Percentiles rank a stretch among this genome's conserved stretches.
phyloP scores from a whole-genome alignment of 768 basidiomycete genomes.

The Tubosaeta sp. region DNA sequence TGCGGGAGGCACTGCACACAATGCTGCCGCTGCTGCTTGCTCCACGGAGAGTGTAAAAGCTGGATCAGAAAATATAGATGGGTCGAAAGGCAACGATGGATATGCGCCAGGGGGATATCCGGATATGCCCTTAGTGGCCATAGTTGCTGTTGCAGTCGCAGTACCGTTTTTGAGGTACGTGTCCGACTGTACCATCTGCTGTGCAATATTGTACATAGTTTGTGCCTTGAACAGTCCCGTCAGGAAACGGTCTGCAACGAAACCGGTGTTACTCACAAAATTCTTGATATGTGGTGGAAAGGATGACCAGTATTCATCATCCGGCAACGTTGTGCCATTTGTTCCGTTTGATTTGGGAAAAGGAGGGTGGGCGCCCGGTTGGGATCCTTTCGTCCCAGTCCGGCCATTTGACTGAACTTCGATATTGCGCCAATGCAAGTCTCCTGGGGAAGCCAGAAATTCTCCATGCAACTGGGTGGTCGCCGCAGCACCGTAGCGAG shows the following conservation, averaged over 20 bases:
- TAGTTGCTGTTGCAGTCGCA: conserved; percentile 27
- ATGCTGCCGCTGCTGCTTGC: conserved; percentile 39
- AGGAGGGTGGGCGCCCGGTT: conserved; percentile 11
- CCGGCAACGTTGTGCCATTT: conserved; percentile 29
- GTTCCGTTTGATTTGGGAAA: conserved; percentile 23
- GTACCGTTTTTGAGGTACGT: conserved; percentile 35
- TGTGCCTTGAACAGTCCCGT: conserved; percentile 42
- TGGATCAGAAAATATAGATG: conserved; percentile 51
- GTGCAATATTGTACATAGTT: conserved; percentile 66
- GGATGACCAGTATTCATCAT: conserved; percentile 67
- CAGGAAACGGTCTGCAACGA: conserved; percentile 21
- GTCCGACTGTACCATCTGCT: conserved; percentile 54
- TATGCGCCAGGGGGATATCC: conserved; percentile 41
- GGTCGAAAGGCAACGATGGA: conserved; percentile 45
- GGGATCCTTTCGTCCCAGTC: conserved; percentile 22
- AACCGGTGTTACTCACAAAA: conserved; percentile 49
- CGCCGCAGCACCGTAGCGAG: conserved; percentile 29
- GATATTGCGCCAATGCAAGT: conserved; percentile 48
- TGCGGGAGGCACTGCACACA: conserved; percentile 26
- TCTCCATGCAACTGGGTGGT: conserved; percentile 50
- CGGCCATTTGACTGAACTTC: conserved; percentile 27
- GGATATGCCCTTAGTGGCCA: conserved; percentile 32
- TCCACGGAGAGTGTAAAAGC: conserved; percentile 50
- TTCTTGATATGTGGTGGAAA: conserved; percentile 65
- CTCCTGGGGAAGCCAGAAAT: conserved; percentile 55